A percentile compares a stretch with the other conserved stretches of the same genome.
phyloP scores from a whole-genome alignment of 2,329 filamentous ascomycete genomes.

The Fusarium humuli region DNA sequence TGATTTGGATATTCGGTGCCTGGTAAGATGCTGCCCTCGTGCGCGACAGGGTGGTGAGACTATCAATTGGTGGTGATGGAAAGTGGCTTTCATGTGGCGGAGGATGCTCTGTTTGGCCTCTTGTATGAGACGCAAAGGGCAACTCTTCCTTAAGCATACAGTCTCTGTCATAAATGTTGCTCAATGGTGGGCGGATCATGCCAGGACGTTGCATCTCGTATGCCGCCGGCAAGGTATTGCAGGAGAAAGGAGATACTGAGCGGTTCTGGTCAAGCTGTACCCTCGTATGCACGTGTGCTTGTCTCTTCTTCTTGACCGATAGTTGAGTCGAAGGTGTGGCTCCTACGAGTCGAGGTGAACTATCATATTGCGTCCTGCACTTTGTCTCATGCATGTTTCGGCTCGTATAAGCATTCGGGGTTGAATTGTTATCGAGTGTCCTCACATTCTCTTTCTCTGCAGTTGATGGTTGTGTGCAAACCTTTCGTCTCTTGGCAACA shows the following conservation, averaged over 20 bases:
- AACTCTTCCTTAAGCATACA: not conserved
- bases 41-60: not conserved
- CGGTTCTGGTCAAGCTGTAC: not conserved
- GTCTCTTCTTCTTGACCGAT: conserved; percentile 37
- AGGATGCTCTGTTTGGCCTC: not conserved
- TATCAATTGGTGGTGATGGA: not conserved
- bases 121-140: not conserved
- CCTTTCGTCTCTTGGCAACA: conserved; percentile 52
- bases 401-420: not conserved
- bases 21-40: conserved; percentile 47
- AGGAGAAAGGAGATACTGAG: not conserved
- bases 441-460: conserved; percentile 38
- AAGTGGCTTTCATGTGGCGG: not conserved
- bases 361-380: conserved; percentile 24
- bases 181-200: conserved; percentile 36
- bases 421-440: not conserved
- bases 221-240: conserved; percentile 24
- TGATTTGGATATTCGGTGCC: conserved; percentile 58
- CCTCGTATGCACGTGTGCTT: conserved; percentile 1
- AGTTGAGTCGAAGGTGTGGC: conserved; percentile 21
- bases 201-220: conserved; percentile 21
- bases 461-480: conserved; percentile 8
- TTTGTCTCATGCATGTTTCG: conserved; percentile 15
- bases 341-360: conserved; percentile 11
- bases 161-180: conserved; percentile 30